Percentiles rank a stretch among this genome's conserved stretches.
phyloP scores from a whole-genome alignment of 169 alveolate species.

The Cyclospora cayetanensis region DNA sequence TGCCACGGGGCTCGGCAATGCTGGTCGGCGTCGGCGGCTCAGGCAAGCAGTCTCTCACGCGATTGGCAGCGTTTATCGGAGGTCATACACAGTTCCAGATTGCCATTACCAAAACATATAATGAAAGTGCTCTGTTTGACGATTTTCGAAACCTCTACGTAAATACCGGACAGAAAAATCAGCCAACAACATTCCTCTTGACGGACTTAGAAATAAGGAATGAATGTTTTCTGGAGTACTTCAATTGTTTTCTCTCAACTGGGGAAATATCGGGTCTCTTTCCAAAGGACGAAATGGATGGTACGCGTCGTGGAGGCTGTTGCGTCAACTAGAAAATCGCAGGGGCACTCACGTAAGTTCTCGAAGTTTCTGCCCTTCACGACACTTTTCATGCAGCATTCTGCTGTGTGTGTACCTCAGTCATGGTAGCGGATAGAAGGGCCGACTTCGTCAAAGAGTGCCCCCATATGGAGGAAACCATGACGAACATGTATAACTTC shows the following conservation, averaged over 20 bases:
- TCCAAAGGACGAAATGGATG: constrained; percentile 93
- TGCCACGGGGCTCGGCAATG: constrained; percentile 95
- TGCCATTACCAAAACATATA: constrained; percentile 90
- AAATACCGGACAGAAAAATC: constrained; percentile 91
- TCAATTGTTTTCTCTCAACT: constrained; percentile 93
- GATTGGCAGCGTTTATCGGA: constrained; percentile 91
- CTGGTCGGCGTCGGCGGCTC: constrained; percentile 98
- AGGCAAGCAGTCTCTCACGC: constrained; percentile 96
- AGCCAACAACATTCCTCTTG: constrained; percentile 93
- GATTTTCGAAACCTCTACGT: constrained; percentile 90
- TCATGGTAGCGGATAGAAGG: constrained; percentile 60
- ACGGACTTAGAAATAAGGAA: constrained; percentile 96
- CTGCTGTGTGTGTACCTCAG: background rate
- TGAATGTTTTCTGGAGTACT: constrained; percentile 94
- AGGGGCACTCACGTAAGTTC: no score
- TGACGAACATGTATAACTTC: constrained; percentile 83
- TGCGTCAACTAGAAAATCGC: no score
- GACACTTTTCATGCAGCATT: no score
- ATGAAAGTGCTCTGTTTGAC: constrained; percentile 91
- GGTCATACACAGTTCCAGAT: constrained; percentile 89
- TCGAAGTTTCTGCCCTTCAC: no score
- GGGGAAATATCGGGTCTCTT: constrained; percentile 97
- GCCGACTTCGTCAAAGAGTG: constrained; percentile 67
- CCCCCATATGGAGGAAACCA: constrained; percentile 67
- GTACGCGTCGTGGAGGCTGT: constrained; percentile 81